Evolutionary conservation across 164 flowering plant species (phyloP).

Genomic region (Paratinospora sagittata): DNA sequence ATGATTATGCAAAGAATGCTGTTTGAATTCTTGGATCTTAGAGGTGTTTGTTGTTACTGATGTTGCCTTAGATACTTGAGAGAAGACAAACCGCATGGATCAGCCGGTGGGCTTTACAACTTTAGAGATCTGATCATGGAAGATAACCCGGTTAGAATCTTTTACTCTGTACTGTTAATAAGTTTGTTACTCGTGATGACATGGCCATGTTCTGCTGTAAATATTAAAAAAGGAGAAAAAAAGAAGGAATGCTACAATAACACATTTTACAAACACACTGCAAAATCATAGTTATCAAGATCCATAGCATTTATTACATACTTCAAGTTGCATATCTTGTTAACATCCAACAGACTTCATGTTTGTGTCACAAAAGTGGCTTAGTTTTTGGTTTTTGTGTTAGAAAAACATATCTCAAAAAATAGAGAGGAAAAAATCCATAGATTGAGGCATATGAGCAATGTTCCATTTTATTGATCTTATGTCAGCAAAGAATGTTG

Average conservation of each 20-base stretch:
- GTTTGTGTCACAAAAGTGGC: too few species aligned
- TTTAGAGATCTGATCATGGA: conserved; percentile 95
- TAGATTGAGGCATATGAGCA: neutral
- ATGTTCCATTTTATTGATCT: neutral
- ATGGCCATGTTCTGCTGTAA: neutral
- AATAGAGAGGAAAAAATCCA: neutral
- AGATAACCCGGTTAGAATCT: conserved; percentile 67
- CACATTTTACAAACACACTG: too few species aligned
- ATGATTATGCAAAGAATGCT: neutral
- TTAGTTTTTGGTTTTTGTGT: too few species aligned
- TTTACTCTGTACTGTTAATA: conserved; percentile 16
- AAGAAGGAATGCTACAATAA: too few species aligned
- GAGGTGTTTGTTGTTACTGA: neutral
- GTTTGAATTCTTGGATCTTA: conserved; percentile 7
- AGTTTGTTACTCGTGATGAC: neutral
- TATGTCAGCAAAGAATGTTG: neutral
- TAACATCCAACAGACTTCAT: too few species aligned
- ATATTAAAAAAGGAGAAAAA: too few species aligned
- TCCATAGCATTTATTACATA: too few species aligned
- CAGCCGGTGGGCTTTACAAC: conserved; percentile 93
- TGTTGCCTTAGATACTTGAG: conserved; percentile 62
- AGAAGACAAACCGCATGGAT: conserved; percentile 97
- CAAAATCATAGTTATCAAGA: too few species aligned
- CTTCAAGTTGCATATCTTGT: too few species aligned
- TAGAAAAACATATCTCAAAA: neutral